Percentiles rank a stretch among this genome's conserved stretches.
phyloP scores from a whole-genome alignment of 495 filamentous ascomycete genomes.

The Extremus antarcticus region DNA sequence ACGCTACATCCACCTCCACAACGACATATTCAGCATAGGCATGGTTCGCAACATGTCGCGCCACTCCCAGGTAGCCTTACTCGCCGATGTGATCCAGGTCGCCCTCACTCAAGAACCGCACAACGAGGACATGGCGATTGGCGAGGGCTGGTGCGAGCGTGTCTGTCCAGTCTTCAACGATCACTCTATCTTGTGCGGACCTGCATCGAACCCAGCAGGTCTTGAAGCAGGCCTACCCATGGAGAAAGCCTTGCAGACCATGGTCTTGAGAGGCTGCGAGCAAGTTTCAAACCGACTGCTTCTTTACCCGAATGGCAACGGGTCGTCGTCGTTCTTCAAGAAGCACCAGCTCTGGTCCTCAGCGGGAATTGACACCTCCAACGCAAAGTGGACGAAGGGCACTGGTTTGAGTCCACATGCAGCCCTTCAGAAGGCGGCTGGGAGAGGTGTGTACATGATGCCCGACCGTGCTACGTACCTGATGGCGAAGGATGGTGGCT shows the following conservation, averaged over 20 bases:
- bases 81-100: not conserved
- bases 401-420: not conserved
- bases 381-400: not conserved
- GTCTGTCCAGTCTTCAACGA: not conserved
- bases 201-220: not conserved
- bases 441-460: not conserved
- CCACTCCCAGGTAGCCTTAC: conserved; percentile 1
- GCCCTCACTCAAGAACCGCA: conserved; percentile 3
- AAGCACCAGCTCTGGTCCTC: not conserved
- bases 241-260: not conserved
- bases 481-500: not conserved
- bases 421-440: not conserved
- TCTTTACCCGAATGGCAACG: not conserved
- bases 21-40: not conserved
- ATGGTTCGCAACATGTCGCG: not conserved
- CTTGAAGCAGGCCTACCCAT: too few species aligned
- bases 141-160: not conserved
- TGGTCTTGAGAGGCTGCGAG: not conserved
- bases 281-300: not conserved
- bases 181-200: conserved; percentile 1
- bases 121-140: not conserved
- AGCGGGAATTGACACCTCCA: not conserved
- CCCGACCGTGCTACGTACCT: conserved; percentile 2
- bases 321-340: not conserved
- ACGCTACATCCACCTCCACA: not conserved